These are phyloP conservation scores for Diospyros lotus DNA, from an alignment of 148 eudicot species.

Conservation along the genomic window DNA sequence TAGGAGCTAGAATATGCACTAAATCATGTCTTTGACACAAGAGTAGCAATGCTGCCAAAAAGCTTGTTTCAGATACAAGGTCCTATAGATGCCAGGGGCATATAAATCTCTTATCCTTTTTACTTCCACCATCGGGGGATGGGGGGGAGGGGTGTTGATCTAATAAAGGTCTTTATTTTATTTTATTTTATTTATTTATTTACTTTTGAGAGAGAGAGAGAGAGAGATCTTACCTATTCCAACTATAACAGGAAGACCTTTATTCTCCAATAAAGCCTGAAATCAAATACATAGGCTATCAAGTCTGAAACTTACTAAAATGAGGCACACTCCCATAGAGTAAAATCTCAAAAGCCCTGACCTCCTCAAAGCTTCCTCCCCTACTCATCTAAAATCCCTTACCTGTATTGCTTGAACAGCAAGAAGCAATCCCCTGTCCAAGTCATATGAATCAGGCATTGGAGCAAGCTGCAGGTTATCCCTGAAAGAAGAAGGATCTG, in stretches of 20 bases:
- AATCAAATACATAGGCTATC: conserved; percentile 10
- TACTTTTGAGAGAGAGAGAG: no score
- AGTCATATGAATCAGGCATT: conserved; percentile 97
- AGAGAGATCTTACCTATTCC: conserved; percentile 68
- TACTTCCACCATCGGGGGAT: no score
- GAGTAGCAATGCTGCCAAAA: not conserved
- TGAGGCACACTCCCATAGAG: not conserved
- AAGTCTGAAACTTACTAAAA: not conserved
- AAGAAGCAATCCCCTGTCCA: conserved; percentile 96
- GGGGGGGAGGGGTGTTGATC: no score
- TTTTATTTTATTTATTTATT: no score
- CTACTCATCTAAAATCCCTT: conserved; percentile 6
- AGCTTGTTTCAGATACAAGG: not conserved
- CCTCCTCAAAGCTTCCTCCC: not conserved
- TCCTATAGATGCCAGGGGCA: no score
- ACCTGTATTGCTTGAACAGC: conserved; percentile 99
- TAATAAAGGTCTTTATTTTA: no score
- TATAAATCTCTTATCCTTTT: no score
- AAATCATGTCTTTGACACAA: not conserved
- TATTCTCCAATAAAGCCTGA: conserved; percentile 90
- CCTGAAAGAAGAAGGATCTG: conserved; percentile 93
- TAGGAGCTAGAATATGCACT: not conserved
- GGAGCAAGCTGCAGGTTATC: conserved; percentile 88
- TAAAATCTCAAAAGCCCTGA: not conserved
- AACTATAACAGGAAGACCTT: conserved; percentile 88